Evolutionary conservation across 768 basidiomycete species (phyloP).

Genomic region (Pholiota microspora): DNA sequence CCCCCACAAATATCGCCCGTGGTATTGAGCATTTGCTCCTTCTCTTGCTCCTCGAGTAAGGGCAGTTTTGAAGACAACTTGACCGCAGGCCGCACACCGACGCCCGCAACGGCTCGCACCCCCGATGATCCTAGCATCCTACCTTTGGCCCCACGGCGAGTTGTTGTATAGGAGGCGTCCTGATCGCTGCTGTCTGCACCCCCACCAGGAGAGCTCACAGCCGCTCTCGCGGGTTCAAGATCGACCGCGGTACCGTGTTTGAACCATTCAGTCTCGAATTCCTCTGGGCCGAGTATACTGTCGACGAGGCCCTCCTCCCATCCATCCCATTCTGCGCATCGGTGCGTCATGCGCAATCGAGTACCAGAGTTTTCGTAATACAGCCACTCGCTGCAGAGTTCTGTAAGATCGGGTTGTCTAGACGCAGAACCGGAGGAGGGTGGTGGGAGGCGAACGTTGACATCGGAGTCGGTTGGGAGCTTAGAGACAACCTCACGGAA

Average conservation of each 20-base stretch:
- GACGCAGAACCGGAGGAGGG: constrained; percentile 4
- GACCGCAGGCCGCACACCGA: constrained; percentile 11
- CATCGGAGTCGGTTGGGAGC: constrained; percentile 34
- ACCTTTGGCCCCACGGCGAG: background rate
- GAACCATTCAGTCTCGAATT: constrained; percentile 73
- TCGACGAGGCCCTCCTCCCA: constrained; percentile 86
- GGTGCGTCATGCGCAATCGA: constrained; percentile 72
- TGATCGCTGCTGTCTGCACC: background rate
- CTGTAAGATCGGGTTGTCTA: constrained; percentile 15
- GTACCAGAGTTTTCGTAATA: constrained; percentile 66
- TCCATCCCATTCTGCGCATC: constrained; percentile 85
- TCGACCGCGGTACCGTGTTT: constrained; percentile 16
- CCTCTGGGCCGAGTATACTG: constrained; percentile 71
- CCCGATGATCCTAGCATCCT: background rate
- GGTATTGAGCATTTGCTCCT: constrained; percentile 66
- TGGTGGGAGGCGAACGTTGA: constrained; percentile 16
- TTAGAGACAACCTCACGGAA: constrained; percentile 65
- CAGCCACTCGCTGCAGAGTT: constrained; percentile 68
- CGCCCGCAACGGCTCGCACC: background rate
- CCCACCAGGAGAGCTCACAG: background rate
- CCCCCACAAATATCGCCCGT: constrained; percentile 80
- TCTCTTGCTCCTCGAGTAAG: constrained; percentile 59
- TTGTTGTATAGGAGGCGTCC: background rate
- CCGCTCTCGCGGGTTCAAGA: background rate
- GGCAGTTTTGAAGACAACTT: constrained; percentile 47